These are phyloP conservation scores for Phoenix dactylifera DNA, from an alignment of 176 grass and related monocot species.

Conservation along the genomic window DNA sequence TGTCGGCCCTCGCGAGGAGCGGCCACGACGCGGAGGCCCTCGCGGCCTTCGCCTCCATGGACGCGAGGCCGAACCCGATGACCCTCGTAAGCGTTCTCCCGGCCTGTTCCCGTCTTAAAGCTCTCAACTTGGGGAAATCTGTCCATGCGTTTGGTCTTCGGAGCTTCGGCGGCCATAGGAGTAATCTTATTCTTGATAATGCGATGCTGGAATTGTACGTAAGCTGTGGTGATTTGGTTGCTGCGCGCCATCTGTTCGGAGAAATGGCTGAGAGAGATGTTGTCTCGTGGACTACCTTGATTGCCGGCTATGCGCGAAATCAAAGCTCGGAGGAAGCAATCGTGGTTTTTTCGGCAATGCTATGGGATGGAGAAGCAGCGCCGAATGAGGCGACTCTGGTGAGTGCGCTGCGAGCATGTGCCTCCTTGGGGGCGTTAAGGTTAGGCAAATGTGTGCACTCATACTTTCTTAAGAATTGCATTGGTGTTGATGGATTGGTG, in stretches of 20 bases:
- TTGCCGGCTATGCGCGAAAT: slow-evolving; percentile 28
- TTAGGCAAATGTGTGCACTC: slow-evolving; percentile 26
- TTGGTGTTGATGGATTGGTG: slow-evolving; percentile 12
- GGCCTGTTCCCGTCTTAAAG: slow-evolving; percentile 31
- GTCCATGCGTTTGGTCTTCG: slow-evolving; percentile 36
- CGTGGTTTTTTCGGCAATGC: slow-evolving; percentile 23
- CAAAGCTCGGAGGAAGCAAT: slow-evolving; percentile 26
- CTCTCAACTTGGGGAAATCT: slow-evolving; percentile 14
- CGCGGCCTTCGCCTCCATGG: slow-evolving; percentile 31
- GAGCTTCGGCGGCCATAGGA: slow-evolving; percentile 13
- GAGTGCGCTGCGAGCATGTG: slow-evolving; percentile 29
- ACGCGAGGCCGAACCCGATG: slow-evolving; percentile 29
- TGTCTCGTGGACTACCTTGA: slow-evolving; percentile 38
- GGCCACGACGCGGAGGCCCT: slow-evolving; percentile 39
- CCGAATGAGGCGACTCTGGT: slow-evolving; percentile 38
- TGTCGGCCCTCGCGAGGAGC: slow-evolving; percentile 34
- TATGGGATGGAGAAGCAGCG: background rate
- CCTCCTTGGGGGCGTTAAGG: slow-evolving; percentile 15
- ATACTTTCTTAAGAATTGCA: slow-evolving; percentile 20
- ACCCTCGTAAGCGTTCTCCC: slow-evolving; percentile 50
- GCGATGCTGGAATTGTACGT: slow-evolving; percentile 35
- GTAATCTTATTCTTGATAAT: slow-evolving; percentile 41
- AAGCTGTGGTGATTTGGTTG: slow-evolving; percentile 24
- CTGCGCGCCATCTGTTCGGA: slow-evolving; percentile 34
- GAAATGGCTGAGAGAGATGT: slow-evolving; percentile 41